Evolutionary conservation across 1,284 basidiomycete genomes (phyloP).

Genomic region (Phylloboletellus chloephorus): DNA sequence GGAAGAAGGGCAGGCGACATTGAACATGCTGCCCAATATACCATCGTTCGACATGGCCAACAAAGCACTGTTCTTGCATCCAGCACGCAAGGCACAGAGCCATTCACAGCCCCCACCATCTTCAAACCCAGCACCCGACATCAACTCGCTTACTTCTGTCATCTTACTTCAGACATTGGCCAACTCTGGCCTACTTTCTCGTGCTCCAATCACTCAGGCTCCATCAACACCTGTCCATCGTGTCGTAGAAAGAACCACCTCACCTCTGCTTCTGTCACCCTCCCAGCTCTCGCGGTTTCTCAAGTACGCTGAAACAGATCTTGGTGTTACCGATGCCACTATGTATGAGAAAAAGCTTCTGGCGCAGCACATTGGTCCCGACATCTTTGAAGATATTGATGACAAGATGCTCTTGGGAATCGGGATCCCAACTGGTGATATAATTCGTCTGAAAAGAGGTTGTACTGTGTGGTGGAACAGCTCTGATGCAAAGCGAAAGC

Average conservation of each 20-base stretch:
- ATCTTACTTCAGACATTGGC: conserved; percentile 4
- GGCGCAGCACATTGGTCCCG: conserved; percentile 1
- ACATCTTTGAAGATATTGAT: conserved; percentile 10
- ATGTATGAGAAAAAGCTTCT: not conserved
- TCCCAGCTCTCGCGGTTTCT: not conserved
- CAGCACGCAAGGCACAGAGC: not conserved
- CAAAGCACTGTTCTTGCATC: conserved; percentile 1
- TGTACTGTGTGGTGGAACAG: conserved; percentile 16
- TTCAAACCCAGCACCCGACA: not conserved
- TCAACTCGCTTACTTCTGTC: conserved; percentile 1
- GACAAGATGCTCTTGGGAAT: conserved; percentile 4
- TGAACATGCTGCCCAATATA: conserved; percentile 3
- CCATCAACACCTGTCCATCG: not conserved
- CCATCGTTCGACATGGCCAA: conserved; percentile 1
- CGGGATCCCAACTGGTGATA: conserved; percentile 10
- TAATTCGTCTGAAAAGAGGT: conserved; percentile 14
- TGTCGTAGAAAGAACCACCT: not conserved
- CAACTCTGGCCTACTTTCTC: not conserved
- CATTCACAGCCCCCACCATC: too few species aligned
- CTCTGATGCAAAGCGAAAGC: conserved; percentile 14
- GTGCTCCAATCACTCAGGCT: not conserved
- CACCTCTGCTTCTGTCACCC: not conserved
- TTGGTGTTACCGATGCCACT: not conserved
- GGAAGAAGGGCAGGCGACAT: conserved; percentile 7
- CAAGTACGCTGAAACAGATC: not conserved